A percentile compares a stretch with the other conserved stretches of the same genome.
phyloP scores from a whole-genome alignment of 2,329 filamentous ascomycete species.

The Colletotrichum sp. region DNA sequence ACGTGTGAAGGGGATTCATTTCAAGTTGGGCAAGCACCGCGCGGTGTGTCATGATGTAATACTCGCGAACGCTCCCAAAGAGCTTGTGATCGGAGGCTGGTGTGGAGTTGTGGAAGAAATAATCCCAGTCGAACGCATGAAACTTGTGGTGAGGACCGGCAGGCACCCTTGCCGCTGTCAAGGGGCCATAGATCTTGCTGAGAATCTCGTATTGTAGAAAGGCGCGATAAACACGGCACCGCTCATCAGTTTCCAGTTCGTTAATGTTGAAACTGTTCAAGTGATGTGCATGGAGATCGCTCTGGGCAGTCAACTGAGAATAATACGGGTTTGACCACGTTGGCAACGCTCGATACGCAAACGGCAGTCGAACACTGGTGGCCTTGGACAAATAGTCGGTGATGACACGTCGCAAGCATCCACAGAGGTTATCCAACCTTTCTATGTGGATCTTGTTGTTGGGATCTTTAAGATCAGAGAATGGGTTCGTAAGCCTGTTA shows the following conservation, averaged over 20 bases:
- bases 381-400: background rate
- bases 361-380: background rate
- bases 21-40: background rate
- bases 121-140: background rate
- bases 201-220: background rate
- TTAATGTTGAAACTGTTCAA: background rate
- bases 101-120: background rate
- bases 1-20: background rate
- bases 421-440: background rate
- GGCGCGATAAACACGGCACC: background rate
- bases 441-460: too few species aligned
- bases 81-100: background rate
- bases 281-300: rapidly evolving
- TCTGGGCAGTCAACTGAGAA: rapidly evolving
- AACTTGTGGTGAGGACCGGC: background rate
- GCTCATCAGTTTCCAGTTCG: background rate
- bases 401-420: background rate
- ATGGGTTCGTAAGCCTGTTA: rapidly evolving
- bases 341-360: background rate
- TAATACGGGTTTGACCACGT: background rate
- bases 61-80: background rate
- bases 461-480: background rate
- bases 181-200: background rate
- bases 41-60: background rate
- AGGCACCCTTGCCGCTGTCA: background rate